These are phyloP conservation scores for Penicillium coffeae DNA, from an alignment of 495 filamentous ascomycete species.

Conservation along the genomic window DNA sequence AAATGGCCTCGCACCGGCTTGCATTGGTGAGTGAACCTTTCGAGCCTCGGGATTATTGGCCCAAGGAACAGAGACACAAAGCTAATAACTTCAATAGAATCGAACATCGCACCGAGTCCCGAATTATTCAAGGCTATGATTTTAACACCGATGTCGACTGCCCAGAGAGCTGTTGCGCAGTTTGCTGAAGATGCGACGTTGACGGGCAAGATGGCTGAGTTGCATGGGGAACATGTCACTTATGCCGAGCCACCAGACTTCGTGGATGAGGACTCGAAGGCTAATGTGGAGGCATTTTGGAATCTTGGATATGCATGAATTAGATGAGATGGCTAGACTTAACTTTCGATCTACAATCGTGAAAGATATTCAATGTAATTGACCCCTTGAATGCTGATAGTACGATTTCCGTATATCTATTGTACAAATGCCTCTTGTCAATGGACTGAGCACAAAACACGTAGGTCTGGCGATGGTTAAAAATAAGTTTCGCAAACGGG, in stretches of 20 bases:
- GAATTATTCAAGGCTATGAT: slow-evolving; percentile 49
- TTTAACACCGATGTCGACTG: slow-evolving; percentile 51
- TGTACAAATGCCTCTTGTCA: no score
- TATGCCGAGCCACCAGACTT: slow-evolving; percentile 44
- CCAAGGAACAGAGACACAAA: no score
- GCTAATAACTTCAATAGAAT: slow-evolving; percentile 31
- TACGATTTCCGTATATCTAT: no score
- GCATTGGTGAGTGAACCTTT: slow-evolving; percentile 34
- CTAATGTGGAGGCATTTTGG: slow-evolving; percentile 49
- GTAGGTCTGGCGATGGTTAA: no score
- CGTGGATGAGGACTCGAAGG: slow-evolving; percentile 48
- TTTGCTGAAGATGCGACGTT: slow-evolving; percentile 38
- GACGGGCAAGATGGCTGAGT: slow-evolving; percentile 48
- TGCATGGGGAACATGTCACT: slow-evolving; percentile 52
- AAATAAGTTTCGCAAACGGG: no score
- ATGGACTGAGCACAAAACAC: no score
- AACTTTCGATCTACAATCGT: no score
- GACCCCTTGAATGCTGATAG: no score
- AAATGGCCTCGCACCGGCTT: slow-evolving; percentile 51
- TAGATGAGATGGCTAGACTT: no score
- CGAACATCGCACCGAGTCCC: slow-evolving; percentile 40
- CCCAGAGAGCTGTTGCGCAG: slow-evolving; percentile 39
- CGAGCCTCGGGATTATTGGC: not conserved
- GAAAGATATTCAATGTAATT: no score
- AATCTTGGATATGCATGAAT: slow-evolving; percentile 41